Conservation (phyloP, 176 grass and related monocot species). For the Triticum turgidum region DNA sequence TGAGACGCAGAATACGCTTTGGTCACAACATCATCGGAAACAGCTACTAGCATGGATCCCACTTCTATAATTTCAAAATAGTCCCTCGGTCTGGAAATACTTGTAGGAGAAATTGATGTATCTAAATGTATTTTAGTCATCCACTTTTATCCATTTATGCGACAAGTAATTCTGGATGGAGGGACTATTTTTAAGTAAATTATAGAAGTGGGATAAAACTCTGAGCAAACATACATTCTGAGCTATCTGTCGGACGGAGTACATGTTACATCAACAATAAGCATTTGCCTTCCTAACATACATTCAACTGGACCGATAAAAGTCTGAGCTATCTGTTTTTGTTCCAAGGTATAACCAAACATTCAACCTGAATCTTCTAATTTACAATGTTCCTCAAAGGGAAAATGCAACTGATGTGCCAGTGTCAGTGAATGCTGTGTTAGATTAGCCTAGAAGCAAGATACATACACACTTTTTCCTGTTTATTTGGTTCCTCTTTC, state of each 20-base stretch:
- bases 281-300: constrained; percentile 7
- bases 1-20: background rate
- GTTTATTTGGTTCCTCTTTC: constrained; percentile 31
- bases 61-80: constrained; percentile 11
- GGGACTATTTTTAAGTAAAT: too few relatives aligned
- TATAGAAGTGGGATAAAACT: too few relatives aligned
- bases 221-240: too few relatives aligned
- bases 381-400: constrained; percentile 2
- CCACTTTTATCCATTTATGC: too few relatives aligned
- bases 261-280: constrained; percentile 4
- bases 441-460: constrained; percentile 21
- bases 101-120: too few relatives aligned
- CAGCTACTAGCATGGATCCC: background rate
- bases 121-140: too few relatives aligned
- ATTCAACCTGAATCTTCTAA: background rate
- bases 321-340: background rate
- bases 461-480: background rate
- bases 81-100: too few relatives aligned
- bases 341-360: constrained; percentile 3
- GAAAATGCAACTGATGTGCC: constrained; percentile 10
- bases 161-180: too few relatives aligned
- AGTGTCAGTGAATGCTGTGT: constrained; percentile 24
- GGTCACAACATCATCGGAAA: background rate
- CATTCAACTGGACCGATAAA: background rate
- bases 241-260: too few relatives aligned